Base-by-base conservation (phyloP, 768 basidiomycete genomes). In the Termitomyces sp. region DNA sequence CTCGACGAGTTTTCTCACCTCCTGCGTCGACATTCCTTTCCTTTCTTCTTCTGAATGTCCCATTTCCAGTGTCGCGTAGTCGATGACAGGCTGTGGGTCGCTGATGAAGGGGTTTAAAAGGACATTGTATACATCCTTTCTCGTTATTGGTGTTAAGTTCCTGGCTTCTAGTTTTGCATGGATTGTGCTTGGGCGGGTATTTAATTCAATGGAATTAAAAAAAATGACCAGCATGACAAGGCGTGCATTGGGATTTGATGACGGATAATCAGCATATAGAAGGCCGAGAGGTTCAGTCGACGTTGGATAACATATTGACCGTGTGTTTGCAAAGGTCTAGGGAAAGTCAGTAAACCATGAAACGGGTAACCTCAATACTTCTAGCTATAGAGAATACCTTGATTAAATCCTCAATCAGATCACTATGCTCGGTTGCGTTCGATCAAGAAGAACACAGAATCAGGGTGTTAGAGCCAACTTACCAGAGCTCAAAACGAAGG, bases 71-170 rank as follows among this genome's bases (percentile, higher is more conserved):
- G 67, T 66, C 42, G 77, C 73, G 60, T 82, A 90, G 47, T 81
- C 76, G 47, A 86, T 64, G 20, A 87, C 67, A 43, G 75, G 67
- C 47, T 71, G 62, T 64, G 77, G 80, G 54, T 80, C 77, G 63
- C 89, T 87, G 43, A 87, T 79, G 65, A 89, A 90, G 27, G 87
- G 86, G 66, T 83, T 89, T 53, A 82, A 66, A 54, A 91, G 76
- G 46, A 90, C 72, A 65, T 85, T 80, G 51, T 78, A 74, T 39
- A 86, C 72, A 70, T 90, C 89, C 55, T 76, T 73, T 59, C 71
- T 73, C 43, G 80, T 82, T 51, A 90, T 55, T 10, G 86, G 87
- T 0, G 72, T 71, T 24, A 92, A 68, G 27, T 76, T 76, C 31
- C 88, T 69, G 14, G 73, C 66, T 53, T 87, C 83, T 49, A 90